Conservation (phyloP, 805 yeast species). For the Jamesozyma spencerorum region DNA sequence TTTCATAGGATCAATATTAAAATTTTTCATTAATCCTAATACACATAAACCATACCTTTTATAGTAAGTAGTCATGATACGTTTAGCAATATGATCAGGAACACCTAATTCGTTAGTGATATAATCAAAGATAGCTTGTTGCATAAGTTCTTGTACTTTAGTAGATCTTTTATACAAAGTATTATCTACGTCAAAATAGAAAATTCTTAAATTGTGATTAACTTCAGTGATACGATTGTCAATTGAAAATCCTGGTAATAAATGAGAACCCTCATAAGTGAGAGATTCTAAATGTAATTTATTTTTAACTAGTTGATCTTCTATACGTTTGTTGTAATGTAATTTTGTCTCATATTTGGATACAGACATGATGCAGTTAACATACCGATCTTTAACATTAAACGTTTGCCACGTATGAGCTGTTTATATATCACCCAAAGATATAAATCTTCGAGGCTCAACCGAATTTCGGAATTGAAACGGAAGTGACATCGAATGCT, state of each 20-base stretch:
- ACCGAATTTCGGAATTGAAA: too few species aligned
- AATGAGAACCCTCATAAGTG: conserved; percentile 24
- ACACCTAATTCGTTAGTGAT: conserved; percentile 55
- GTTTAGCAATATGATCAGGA: conserved; percentile 58
- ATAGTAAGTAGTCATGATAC: conserved; percentile 63
- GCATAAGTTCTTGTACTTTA: conserved; percentile 76
- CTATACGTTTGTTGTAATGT: conserved; percentile 7
- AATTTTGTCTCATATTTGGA: neutral
- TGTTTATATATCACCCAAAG: too few species aligned
- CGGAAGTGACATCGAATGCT: too few species aligned
- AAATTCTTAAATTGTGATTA: conserved; percentile 29
- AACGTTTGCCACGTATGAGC: too few species aligned
- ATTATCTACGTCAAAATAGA: conserved; percentile 88
- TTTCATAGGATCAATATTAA: conserved; percentile 72
- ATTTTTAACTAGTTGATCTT: conserved; percentile 19
- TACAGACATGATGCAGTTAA: neutral
- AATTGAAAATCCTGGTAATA: too few species aligned
- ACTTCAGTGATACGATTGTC: too few species aligned
- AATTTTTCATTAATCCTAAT: conserved; percentile 60
- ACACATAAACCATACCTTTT: conserved; percentile 81
- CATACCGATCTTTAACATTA: too few species aligned
- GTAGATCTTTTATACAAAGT: conserved; percentile 70
- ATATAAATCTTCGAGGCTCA: too few species aligned
- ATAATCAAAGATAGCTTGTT: conserved; percentile 65
- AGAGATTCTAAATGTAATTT: conserved; percentile 22